These are phyloP conservation scores for Symbiodinium natans DNA, from an alignment of 73 alveolate genomes.

Conservation along the genomic window DNA sequence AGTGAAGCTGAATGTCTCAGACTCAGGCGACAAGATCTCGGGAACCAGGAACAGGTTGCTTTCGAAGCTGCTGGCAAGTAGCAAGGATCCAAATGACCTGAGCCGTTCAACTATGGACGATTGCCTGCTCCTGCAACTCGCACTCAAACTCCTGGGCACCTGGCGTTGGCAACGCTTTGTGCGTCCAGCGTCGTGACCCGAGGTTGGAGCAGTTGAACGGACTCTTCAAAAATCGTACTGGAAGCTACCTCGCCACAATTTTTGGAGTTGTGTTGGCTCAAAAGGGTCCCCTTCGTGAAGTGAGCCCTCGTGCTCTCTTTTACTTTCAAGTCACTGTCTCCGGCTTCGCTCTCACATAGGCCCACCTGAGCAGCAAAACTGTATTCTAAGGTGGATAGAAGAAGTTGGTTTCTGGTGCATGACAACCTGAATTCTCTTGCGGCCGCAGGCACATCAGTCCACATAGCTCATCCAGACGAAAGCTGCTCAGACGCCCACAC, in stretches of 20 bases:
- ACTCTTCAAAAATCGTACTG: conserved; percentile 71
- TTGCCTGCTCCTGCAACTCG: neutral
- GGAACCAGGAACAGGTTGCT: conserved; percentile 41
- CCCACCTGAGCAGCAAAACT: conserved; percentile 34
- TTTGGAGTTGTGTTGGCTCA: neutral
- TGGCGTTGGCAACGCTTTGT: conserved; percentile 69
- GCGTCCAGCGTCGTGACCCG: conserved; percentile 59
- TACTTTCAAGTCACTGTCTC: neutral
- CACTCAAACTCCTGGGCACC: neutral
- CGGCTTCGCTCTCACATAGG: conserved; percentile 88
- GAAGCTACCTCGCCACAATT: conserved; percentile 37
- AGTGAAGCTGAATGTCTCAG: neutral
- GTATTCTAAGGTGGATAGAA: no score
- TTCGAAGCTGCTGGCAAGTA: conserved; percentile 83
- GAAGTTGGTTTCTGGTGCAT: no score
- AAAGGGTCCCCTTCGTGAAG: no score
- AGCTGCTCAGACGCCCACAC: conserved; percentile 54
- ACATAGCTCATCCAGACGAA: conserved; percentile 87
- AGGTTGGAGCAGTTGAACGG: conserved; percentile 65
- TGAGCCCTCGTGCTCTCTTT: neutral
- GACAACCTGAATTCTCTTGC: neutral
- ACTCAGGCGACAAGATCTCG: conserved; percentile 31
- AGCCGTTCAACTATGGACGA: neutral
- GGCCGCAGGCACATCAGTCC: conserved; percentile 36
- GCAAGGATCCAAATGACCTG: conserved; percentile 85